Base-by-base conservation (phyloP, 257 asterid genomes). In the Misopates orontium region DNA sequence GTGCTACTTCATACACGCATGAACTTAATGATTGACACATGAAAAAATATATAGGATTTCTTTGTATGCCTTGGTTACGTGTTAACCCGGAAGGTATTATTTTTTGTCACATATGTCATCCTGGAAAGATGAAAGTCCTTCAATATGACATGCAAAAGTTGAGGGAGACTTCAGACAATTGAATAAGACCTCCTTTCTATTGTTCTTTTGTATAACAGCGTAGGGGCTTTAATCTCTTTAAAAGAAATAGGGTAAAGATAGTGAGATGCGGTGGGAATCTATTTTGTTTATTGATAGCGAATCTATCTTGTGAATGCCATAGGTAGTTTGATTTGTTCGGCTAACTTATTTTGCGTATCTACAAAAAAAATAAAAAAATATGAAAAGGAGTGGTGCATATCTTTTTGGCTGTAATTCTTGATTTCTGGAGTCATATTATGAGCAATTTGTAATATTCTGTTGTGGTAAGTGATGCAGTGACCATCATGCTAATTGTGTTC, bases 351-450 rank as follows among this genome's bases (percentile, higher is more conserved):
- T 24, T 28, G 42, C 60, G 12, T 28, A 61, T 51, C 25, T 47
- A 2, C 25, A 53, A 32, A 41, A 16, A 24, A 13, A 28, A 5
- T n/a, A 28, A 28, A 10, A 49, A 41, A 45, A 14, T 17, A 56
- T n/a, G n/a, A n/a, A n/a, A 10, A 3, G 6, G 10, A 42, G 52
- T 17, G 49, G 25, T 45, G 49, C 56, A 20, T 39, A n/a, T n/a
- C 44, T 15, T 13, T 65, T 50, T 17, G 17, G 31, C 44, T 66
- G 56, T 70, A 3, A 31, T n/a, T 52, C 11, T 52, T 52, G 25
- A 7, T 62, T 74, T 39, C 36, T 50, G 47, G 32, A 64, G 39
- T 70, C 49, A 49, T 64, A 22, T 55, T 54, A n/a, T 22, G 28
- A 22, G 13, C 40, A 18, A 62, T 25, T 10, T 1, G 10, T 49